Base-by-base conservation (phyloP, 176 grass and related monocot genomes). In the Rhynchospora tenuis region DNA sequence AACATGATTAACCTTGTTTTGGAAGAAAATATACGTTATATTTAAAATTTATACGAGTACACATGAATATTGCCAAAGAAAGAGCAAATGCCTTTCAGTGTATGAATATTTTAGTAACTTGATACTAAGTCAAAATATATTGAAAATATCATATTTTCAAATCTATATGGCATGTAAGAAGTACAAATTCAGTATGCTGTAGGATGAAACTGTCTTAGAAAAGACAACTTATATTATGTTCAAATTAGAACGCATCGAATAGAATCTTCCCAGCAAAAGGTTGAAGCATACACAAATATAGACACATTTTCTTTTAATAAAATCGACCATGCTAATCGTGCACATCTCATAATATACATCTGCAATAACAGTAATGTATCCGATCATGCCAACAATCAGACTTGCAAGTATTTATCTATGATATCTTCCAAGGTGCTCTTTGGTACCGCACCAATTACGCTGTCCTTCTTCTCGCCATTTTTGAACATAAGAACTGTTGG, bases 401-500 rank as follows among this genome's bases (percentile, higher is more conserved):
- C 83, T 55, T 85, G 85, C 86, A 86, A 28, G 85, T 98, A 98
- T 79, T 95, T 98, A 86, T 91, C 92, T 78, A 98, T 85, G 48
- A 91, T 78, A 6, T 72, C 79, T 62, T 52, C 76, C 86, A 98
- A 84, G 31, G 87, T 88, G 84, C 78, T 71, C 89, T 95, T 93
- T 0, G 95, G 92, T 20, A 98, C 95, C 3, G 95, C 95, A 4
- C 95, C 95, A 50, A 98, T 93, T 68, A 98, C 27, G 69, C 90
- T 93, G 86, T 95, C 95, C 82, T 98, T 93, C 89, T 98, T 98
- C 79, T 98, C 92, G 24, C 95, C 95, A 28, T 48, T 72, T 81
- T 90, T 94, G 89, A 98, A 98, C 78, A 98, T 47, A 67, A 98
- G 92, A 16, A 98, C 95, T 29, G 95, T 98, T 23, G 95, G 95